These are phyloP conservation scores for Leptodontidium sp. DNA, from an alignment of 2,329 filamentous ascomycete genomes.

Conservation along the genomic window DNA sequence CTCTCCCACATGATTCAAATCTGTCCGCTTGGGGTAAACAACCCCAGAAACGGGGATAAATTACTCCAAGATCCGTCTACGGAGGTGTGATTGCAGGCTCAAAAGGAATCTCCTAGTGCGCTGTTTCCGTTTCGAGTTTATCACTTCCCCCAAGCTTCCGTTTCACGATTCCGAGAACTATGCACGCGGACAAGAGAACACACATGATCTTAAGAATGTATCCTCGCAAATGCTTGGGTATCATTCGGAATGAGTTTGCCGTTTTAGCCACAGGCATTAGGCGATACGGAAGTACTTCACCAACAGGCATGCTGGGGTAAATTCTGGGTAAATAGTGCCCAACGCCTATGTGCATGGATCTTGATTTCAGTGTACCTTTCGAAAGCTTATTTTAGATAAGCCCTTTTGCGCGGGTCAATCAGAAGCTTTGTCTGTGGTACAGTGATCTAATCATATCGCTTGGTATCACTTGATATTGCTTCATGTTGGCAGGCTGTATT, in stretches of 20 bases:
- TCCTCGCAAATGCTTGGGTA: neutral
- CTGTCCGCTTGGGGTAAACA: conserved; percentile 10
- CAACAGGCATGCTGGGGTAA: conserved; percentile 6
- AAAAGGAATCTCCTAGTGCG: neutral
- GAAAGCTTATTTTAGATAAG: conserved; percentile 13
- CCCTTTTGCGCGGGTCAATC: neutral
- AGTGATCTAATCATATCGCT: conserved; percentile 14
- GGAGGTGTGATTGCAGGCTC: conserved; percentile 17
- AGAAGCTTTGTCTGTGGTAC: neutral
- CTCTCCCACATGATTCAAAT: neutral
- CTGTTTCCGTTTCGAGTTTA: conserved; percentile 1
- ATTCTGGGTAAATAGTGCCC: neutral
- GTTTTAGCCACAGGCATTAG: conserved; percentile 12
- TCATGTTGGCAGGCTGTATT: neutral
- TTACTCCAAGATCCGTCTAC: neutral
- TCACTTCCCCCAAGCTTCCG: neutral
- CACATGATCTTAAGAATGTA: neutral
- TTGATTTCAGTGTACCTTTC: neutral
- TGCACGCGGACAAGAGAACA: neutral
- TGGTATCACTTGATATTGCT: neutral
- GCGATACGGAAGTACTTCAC: neutral
- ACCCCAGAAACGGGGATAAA: conserved; percentile 4
- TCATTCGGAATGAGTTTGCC: conserved; percentile 5
- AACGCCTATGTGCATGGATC: neutral
- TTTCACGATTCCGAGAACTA: neutral